Evolutionary conservation across 225 moss, liverwort and hornwort species (phyloP), one percentile per base, ranked within the genome.

Genomic region (Pseudoscleropodium purum): DNA sequence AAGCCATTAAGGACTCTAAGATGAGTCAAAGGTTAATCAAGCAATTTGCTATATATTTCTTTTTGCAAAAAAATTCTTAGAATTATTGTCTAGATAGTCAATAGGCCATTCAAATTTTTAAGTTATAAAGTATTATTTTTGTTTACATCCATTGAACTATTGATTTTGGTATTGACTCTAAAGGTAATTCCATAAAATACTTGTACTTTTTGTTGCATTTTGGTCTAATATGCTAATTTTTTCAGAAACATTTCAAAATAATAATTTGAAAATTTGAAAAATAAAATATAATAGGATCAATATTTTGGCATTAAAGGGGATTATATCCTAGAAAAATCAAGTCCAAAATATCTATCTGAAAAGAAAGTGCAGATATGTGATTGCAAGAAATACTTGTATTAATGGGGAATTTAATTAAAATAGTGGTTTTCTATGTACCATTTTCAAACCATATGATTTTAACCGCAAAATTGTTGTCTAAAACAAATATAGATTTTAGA

Each of bases 241-340:
- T 25, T 26, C 4, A 41, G 0, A 8, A 15, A 26, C 26, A 72
- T 0, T 15, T 72, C 5, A 25, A 14, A 13, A 37, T n/a, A 4
- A 34, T 36, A 69, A 23, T 12, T 56, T 54, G 6, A 10, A 6
- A 20, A 1, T 7, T 70, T n/a, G 5, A n/a, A 26, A 56, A 14
- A 41, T 21, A 41, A 15, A 56, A 56, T 56, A 56, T 2, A 57
- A 20, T 57, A 57, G 8, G 9, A 57, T 57, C 8, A 57, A 20
- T 20, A 66, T 5, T 66, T 34, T 18, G 18, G 21, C 20, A 21
- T 21, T 4, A 37, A 21, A 37, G 11, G 20, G 21, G 4, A 68
- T 68, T 18, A 37, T n/a, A n/a, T 0, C 4, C 7, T n/a, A 68
- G 7, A 12, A 68, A n/a, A 12, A 68, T n/a, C 7, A 23, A 19